These are phyloP conservation scores for Aspergillus sclerotioniger DNA, from an alignment of 495 filamentous ascomycete genomes.

Conservation along the genomic window DNA sequence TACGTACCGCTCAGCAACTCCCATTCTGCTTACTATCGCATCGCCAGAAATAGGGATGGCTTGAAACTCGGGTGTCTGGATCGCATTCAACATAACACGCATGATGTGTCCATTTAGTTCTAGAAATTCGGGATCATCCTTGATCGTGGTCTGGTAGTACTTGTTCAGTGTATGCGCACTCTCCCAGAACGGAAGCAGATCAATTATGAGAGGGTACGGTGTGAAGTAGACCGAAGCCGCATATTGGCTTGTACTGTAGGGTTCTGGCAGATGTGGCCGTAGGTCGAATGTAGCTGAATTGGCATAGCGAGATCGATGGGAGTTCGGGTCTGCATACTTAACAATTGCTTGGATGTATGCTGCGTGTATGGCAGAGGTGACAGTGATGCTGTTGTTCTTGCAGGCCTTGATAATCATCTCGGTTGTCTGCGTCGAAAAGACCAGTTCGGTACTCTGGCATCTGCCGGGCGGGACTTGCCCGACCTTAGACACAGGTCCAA, in stretches of 20 bases:
- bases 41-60: not conserved
- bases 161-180: not conserved
- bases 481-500: not conserved
- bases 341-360: slow-evolving; percentile 3
- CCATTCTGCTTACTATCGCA: slow-evolving; percentile 5
- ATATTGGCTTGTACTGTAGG: not conserved
- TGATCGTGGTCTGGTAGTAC: not conserved
- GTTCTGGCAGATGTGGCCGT: slow-evolving; percentile 2
- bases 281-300: not conserved
- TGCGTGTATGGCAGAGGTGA: slow-evolving; percentile 11
- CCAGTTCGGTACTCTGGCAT: not conserved
- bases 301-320: not conserved
- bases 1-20: slow-evolving; percentile 3
- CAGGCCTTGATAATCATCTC: slow-evolving; percentile 1
- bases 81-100: not conserved
- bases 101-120: not conserved
- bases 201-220: not conserved
- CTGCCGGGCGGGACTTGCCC: not conserved
- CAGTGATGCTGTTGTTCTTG: slow-evolving; percentile 5
- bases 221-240: slow-evolving; percentile 4
- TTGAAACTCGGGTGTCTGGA: not conserved
- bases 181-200: slow-evolving; percentile 2
- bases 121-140: not conserved
- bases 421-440: not conserved
- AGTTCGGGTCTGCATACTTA: slow-evolving; percentile 3